These are phyloP conservation scores for Rosa chinensis DNA, from an alignment of 306 rosid genomes.

Conservation along the genomic window DNA sequence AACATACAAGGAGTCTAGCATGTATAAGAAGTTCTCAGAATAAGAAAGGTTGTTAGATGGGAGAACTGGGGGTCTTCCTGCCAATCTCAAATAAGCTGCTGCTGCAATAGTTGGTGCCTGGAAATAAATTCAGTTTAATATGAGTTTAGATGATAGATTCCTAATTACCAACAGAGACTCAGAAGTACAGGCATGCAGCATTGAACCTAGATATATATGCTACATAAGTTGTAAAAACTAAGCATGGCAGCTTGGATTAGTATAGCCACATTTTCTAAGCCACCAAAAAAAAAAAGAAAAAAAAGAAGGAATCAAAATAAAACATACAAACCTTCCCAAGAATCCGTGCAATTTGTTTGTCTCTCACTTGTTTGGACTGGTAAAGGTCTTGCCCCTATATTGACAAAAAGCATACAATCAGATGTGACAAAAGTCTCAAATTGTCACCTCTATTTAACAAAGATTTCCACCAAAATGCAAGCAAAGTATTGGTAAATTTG, in stretches of 20 bases:
- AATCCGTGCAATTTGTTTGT: constrained; percentile 81
- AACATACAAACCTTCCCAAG: constrained; percentile 69
- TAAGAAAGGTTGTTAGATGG: constrained; percentile 80
- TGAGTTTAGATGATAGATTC: constrained; percentile 14
- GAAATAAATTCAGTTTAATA: constrained; percentile 9
- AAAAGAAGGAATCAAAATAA: constrained; percentile 17
- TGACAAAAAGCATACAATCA: constrained; percentile 12
- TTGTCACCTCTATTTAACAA: background rate
- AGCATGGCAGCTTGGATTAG: background rate
- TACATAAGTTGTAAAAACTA: background rate
- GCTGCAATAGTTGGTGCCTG: constrained; percentile 92
- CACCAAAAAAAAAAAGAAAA: constrained; percentile 1
- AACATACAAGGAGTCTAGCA: constrained; percentile 89
- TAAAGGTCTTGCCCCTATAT: constrained; percentile 80
- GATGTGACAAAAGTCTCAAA: background rate
- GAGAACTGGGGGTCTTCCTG: constrained; percentile 90
- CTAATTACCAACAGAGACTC: background rate
- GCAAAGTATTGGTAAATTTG: background rate
- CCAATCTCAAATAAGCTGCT: constrained; percentile 75
- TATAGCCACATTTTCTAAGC: background rate
- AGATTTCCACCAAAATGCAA: background rate
- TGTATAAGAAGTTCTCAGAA: constrained; percentile 82
- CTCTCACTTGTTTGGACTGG: constrained; percentile 80
- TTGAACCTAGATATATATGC: background rate
- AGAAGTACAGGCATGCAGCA: background rate